A percentile compares a stretch with the other conserved stretches of the same genome.
Conservation (phyloP, 768 basidiomycete species). For the Tubosaeta sp. region DNA sequence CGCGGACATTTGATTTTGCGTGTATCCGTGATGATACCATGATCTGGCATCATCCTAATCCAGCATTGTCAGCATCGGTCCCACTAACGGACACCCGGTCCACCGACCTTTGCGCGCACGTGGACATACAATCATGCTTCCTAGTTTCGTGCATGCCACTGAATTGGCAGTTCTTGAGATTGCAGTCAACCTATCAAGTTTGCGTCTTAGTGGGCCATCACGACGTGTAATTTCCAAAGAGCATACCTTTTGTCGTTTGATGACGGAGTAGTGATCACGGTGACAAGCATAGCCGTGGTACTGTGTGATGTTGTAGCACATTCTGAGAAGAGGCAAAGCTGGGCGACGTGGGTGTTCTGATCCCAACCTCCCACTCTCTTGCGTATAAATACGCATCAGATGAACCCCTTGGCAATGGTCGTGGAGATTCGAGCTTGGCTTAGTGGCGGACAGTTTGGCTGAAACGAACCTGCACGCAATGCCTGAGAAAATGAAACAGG, state of each 20-base stretch:
- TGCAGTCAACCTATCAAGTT: conserved; percentile 47
- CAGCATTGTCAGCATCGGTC: background rate
- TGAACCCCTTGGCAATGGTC: conserved; percentile 5
- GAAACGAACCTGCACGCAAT: conserved; percentile 4
- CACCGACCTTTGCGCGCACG: conserved; percentile 40
- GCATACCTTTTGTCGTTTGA: conserved; percentile 34
- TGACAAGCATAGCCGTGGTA: conserved; percentile 32
- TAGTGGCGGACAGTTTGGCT: background rate
- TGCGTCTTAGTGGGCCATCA: background rate
- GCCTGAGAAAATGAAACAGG: conserved; percentile 18
- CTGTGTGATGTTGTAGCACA: conserved; percentile 35
- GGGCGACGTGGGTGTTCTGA: conserved; percentile 3
- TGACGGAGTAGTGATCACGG: conserved; percentile 29
- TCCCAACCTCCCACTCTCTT: background rate
- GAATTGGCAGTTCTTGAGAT: conserved; percentile 33
- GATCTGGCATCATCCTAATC: conserved; percentile 27
- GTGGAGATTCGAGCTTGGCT: conserved; percentile 1
- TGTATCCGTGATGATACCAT: conserved; percentile 26
- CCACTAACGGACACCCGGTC: conserved; percentile 1
- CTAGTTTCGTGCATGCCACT: conserved; percentile 34
- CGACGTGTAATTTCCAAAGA: background rate
- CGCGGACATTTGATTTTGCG: conserved; percentile 8
- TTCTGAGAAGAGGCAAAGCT: conserved; percentile 12
- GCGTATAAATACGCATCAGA: conserved; percentile 20
- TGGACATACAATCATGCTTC: conserved; percentile 35